A percentile compares a stretch with the other conserved stretches of the same genome.
Evolutionary conservation across 805 yeast genomes (phyloP).

Genomic region (Yamadazyma philogaea): DNA sequence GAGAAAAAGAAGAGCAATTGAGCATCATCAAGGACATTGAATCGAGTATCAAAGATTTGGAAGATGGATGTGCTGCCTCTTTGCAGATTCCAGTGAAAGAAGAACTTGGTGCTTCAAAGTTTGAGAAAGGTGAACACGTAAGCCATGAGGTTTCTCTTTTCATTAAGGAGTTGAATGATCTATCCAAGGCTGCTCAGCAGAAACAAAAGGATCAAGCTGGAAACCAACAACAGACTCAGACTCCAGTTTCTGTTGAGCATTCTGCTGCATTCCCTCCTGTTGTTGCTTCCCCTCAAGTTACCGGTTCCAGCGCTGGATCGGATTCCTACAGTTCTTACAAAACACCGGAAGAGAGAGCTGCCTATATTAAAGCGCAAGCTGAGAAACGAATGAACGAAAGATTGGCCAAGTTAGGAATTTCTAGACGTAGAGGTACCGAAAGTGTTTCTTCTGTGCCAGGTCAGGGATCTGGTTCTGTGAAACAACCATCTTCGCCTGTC

Average conservation of each 20-base stretch:
- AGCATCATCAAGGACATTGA: conserved; percentile 69
- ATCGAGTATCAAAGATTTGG: conserved; percentile 62
- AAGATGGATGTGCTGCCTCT: conserved; percentile 43
- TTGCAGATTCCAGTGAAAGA: conserved; percentile 42
- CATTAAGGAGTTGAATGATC: conserved; percentile 46
- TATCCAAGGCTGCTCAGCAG: conserved; percentile 14
- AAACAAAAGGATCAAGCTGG: neutral
- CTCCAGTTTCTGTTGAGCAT: conserved; percentile 5
- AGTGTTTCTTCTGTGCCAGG: neutral
- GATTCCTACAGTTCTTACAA: conserved; percentile 22
- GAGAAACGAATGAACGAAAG: conserved; percentile 79
- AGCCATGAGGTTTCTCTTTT: conserved; percentile 59
- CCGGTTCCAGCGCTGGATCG: conserved; percentile 9
- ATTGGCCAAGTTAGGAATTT: conserved; percentile 75
- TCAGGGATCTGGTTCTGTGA: neutral
- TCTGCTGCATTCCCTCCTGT: conserved; percentile 6
- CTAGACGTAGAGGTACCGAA: conserved; percentile 31
- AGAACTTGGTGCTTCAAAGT: conserved; percentile 58
- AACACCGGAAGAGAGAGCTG: conserved; percentile 67
- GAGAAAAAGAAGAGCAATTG: conserved; percentile 55
- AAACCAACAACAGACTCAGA: conserved; percentile 5
- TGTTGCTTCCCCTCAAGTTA: conserved; percentile 9
- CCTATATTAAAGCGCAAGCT: conserved; percentile 75
- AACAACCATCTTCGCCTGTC: neutral
- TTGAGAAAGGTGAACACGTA: conserved; percentile 82